Evolutionary conservation across 2,329 filamentous ascomycete genomes (phyloP), one percentile per base, ranked within the genome.

Genomic region (Talaromyces sp.): DNA sequence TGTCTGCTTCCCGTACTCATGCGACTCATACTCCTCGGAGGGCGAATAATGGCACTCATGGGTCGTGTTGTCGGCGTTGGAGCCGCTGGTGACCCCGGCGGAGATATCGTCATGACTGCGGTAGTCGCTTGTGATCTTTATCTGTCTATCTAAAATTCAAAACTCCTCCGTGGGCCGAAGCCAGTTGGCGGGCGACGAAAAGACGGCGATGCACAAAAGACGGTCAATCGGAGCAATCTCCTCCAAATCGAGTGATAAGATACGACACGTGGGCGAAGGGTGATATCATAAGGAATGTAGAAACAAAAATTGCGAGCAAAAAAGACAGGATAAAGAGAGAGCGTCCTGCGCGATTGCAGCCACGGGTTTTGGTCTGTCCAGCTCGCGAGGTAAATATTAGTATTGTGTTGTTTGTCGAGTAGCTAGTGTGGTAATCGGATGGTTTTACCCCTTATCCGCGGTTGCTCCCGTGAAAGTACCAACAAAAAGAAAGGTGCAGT

Each of bases 21-120:
- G 71, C 93, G 90, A 80, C 92, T 96, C 71, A 85, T 91, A 76
- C 91, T 95, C 76, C 92, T 85, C 50, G 90, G 84, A 54, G 91
- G 85, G 73, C 90, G 88, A 73, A 93, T 87, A 83, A 96, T 89
- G 75, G 87, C 89, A 82, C 91, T 96, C 84, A 92, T 83, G 62
- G 93, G 92, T 78, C 92, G 87, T 78, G 87, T 86, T 69, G 85
- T 81, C 16, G 73, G 70, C 66, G 61, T 57, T 63, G 73, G 70
- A 66, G 74, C 82, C 79, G 74, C 84, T 54, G 84, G 89, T 75
- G 90, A 92, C 67, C 81, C 84, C 75, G 90, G 90, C 78, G 89
- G 89, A 77, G 89, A 90, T 77, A 83, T 84, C 73, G 87, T 86
- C 88, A 90, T 90, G 59, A 68, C 69, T 50, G 43, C 31, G 16